Evolutionary conservation across 495 filamentous ascomycete species (phyloP), one percentile per base, ranked within the genome.

Genomic region (Penicillium maclennaniae): DNA sequence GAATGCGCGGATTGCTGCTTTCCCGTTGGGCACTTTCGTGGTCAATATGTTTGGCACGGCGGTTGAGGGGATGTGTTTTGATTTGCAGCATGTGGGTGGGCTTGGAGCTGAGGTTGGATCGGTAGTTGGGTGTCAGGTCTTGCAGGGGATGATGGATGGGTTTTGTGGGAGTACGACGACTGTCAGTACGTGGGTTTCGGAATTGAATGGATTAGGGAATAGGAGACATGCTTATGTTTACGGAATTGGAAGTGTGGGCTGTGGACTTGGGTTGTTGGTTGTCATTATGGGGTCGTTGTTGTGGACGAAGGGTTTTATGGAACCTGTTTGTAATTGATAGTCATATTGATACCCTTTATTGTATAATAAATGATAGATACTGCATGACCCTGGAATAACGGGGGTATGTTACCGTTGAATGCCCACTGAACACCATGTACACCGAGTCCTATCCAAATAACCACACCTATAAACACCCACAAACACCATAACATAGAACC

Each of bases 161-260:
- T 95, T 96, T 60, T 96, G 92, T 66, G 92, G 92, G 8, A 86
- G 86, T 56, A 71, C 89, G 62, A 96, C 92, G 10, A 97, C 92
- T 9, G 83, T 97, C n/a, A 91, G 87, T 60, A 97, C 92, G 6
- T 96, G 91, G 89, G 87, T 93, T 14, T 71, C 75, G 9, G 92
- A 97, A 76, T 62, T 96, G 63, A 81, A 82, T 53, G 83, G 81
- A 3, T 62, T 96, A 65, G 67, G 78, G 9, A 56, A 45, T 57
- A 74, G 84, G 27, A 67, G 78, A 19, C 75, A 91, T 72, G 84
- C 84, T 0, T 96, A 92, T 72, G 48, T 84, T 0, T 97, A 97
- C 71, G 91, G 87, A 0, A 61, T 67, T 0, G 53, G 64, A 36
- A 97, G 88, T 67, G 76, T 96, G 1, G 63, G 66, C 0, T 77